phyloP scores from a whole-genome alignment of 352 stramenopile genomes.

The Globisporangium sylvaticum region DNA sequence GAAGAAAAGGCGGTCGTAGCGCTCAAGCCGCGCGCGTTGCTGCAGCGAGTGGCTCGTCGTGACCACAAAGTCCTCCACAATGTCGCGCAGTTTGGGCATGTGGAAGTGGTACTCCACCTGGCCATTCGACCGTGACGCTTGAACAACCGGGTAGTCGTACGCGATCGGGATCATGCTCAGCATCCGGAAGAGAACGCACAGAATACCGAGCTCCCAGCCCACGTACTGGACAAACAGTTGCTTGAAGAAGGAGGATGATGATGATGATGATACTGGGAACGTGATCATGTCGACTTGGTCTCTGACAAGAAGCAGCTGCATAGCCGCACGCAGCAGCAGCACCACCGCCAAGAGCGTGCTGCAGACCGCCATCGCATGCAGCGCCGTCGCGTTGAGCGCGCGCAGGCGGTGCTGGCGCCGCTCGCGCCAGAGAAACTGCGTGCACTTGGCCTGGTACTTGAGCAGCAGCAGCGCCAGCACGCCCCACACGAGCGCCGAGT shows the following conservation, averaged over 20 bases:
- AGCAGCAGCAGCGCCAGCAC: constrained; percentile 14
- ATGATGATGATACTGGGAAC: background rate
- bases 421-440: constrained; percentile 15
- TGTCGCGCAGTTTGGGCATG: constrained; percentile 9
- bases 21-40: constrained; percentile 7
- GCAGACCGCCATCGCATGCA: constrained; percentile 12
- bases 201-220: constrained; percentile 8
- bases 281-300: background rate
- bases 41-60: constrained; percentile 13
- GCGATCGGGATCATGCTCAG: constrained; percentile 12
- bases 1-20: constrained; percentile 14
- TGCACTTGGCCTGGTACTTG: constrained; percentile 17
- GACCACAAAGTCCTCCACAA: constrained; percentile 14
- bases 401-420: constrained; percentile 7
- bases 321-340: constrained; percentile 1
- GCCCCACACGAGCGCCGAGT: constrained; percentile 10
- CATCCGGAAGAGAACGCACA: constrained; percentile 6
- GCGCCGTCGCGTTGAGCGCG: background rate
- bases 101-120: constrained; percentile 1
- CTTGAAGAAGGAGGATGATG: background rate
- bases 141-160: background rate
- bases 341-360: constrained; percentile 5
- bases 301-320: background rate
- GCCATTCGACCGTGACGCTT: background rate
- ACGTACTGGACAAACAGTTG: constrained; percentile 10